phyloP scores from a whole-genome alignment of 2,329 filamentous ascomycete species.

The Periconia sp. region DNA sequence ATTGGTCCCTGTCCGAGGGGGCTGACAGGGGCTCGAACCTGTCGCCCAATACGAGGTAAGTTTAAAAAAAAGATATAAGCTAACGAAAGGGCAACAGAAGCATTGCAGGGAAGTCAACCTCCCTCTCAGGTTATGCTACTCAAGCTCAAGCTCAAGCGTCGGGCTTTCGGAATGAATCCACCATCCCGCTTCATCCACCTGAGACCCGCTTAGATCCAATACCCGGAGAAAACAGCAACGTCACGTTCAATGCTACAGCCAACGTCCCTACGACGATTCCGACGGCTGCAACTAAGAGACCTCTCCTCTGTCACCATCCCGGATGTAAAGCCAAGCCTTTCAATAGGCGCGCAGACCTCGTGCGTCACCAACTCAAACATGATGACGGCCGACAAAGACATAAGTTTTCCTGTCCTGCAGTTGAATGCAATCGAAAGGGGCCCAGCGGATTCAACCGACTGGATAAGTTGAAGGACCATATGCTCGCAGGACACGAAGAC shows the following conservation, averaged over 20 bases:
- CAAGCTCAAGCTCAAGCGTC: no score
- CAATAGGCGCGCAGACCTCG: slow-evolving; percentile 10
- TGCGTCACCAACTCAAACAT: slow-evolving; percentile 13
- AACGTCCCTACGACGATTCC: no score
- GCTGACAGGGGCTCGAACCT: slow-evolving; percentile 5
- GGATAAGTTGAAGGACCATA: slow-evolving; percentile 22
- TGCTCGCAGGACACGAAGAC: slow-evolving; percentile 17
- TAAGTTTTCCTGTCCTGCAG: slow-evolving; percentile 9
- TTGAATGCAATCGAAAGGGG: slow-evolving; percentile 7
- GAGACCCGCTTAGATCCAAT: no score
- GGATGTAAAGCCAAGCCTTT: slow-evolving; percentile 10
- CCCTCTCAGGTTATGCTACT: no score
- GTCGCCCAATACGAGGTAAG: slow-evolving; percentile 20
- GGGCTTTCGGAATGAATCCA: no score
- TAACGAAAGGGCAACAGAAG: slow-evolving; percentile 28
- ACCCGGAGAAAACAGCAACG: no score
- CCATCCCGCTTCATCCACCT: no score
- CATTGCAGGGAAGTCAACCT: no score
- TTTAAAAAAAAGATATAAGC: slow-evolving; percentile 28
- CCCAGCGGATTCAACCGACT: slow-evolving; percentile 9
- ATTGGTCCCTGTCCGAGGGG: slow-evolving; percentile 2
- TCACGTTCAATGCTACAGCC: no score
- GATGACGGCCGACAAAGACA: background rate
- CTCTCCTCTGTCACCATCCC: no score
- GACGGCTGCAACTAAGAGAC: no score